Evolutionary conservation across 306 rosid species (phyloP).

Genomic region (Trifolium pratense): DNA sequence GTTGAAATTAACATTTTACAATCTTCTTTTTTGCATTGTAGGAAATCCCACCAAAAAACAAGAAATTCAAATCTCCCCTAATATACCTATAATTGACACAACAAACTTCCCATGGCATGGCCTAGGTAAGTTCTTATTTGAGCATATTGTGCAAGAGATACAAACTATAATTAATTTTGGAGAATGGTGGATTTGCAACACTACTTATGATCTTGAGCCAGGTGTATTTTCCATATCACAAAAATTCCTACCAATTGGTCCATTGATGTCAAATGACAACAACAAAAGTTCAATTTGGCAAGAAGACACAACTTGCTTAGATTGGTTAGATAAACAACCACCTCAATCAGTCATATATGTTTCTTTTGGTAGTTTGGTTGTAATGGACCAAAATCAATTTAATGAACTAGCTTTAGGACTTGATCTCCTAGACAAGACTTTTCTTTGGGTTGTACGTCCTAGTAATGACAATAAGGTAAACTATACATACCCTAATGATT

Average conservation of each 20-base stretch:
- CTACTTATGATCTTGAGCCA: conserved; percentile 40
- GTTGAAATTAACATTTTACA: neutral
- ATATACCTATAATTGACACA: conserved; percentile 34
- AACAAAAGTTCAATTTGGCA: conserved; percentile 39
- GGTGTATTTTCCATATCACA: conserved; percentile 41
- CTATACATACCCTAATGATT: conserved; percentile 38
- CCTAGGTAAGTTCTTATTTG: neutral
- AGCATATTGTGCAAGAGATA: neutral
- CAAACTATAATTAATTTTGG: conserved; percentile 18
- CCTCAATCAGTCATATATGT: conserved; percentile 44
- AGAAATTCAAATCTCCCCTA: conserved; percentile 39
- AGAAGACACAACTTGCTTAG: conserved; percentile 42
- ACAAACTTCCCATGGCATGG: conserved; percentile 37
- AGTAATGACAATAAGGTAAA: conserved; percentile 7
- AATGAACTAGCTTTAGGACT: conserved; percentile 47
- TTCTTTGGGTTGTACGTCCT: conserved; percentile 43
- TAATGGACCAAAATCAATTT: conserved; percentile 34
- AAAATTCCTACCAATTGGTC: conserved; percentile 47
- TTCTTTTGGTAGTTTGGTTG: conserved; percentile 44
- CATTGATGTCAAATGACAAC: conserved; percentile 19
- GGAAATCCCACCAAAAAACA: conserved; percentile 41
- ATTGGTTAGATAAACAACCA: conserved; percentile 43
- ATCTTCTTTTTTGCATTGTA: neutral
- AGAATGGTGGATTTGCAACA: conserved; percentile 54
- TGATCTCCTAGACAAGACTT: conserved; percentile 38